These are phyloP conservation scores for Alopecurus myosuroides DNA, from an alignment of 176 grass and related monocot species.

Conservation along the genomic window DNA sequence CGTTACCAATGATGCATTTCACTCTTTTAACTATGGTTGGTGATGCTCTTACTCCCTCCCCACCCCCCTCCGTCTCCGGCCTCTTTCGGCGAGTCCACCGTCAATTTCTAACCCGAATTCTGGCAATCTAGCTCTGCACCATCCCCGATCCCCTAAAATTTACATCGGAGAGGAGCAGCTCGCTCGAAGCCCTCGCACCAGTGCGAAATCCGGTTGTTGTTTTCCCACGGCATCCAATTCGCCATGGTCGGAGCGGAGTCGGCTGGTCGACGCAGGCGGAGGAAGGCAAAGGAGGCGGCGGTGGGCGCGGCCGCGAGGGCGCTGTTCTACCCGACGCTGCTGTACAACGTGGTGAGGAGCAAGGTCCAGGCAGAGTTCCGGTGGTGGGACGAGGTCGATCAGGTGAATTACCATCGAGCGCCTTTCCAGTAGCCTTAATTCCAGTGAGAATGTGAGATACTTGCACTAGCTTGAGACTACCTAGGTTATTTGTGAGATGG, in stretches of 20 bases:
- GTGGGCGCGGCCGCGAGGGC: slow-evolving; percentile 66
- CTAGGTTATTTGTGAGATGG: neutral
- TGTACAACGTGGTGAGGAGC: slow-evolving; percentile 85
- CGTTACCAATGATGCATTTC: too few species aligned
- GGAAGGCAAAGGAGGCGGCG: slow-evolving; percentile 58
- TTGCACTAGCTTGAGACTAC: neutral
- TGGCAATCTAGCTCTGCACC: neutral
- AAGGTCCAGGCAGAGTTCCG: slow-evolving; percentile 84
- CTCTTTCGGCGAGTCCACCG: neutral
- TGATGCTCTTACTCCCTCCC: too few species aligned
- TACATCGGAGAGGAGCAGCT: neutral
- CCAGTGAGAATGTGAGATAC: neutral
- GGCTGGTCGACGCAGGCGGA: neutral
- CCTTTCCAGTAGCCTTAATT: neutral
- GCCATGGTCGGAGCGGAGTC: slow-evolving; percentile 15
- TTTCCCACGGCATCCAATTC: neutral
- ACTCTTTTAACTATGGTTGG: too few species aligned
- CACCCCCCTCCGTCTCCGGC: too few species aligned
- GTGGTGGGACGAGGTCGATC: slow-evolving; percentile 95
- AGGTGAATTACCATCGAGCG: slow-evolving; percentile 26
- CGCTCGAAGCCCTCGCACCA: neutral
- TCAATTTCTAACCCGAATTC: neutral
- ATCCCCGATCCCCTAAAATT: neutral
- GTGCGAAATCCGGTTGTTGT: neutral
- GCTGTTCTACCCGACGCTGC: slow-evolving; percentile 81